Percentiles rank a stretch among this genome's conserved stretches.
phyloP scores from a whole-genome alignment of 2,329 filamentous ascomycete species.

The Aurifilum marmelostoma region DNA sequence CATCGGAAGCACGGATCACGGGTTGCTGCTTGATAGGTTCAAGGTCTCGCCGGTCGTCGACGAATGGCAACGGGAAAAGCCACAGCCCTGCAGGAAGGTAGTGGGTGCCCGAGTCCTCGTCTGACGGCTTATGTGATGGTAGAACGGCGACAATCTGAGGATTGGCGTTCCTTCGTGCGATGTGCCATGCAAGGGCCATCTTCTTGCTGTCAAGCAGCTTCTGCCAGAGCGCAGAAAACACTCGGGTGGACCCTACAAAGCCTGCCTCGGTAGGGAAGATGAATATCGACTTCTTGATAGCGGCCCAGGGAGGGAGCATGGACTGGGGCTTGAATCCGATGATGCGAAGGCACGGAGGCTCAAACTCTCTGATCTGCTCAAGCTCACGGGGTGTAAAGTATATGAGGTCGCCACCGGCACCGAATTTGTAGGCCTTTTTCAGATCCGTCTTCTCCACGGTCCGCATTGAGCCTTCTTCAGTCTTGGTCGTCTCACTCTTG shows the following conservation, averaged over 20 bases:
- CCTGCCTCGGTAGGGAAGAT: conserved; percentile 93
- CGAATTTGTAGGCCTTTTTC: conserved; percentile 94
- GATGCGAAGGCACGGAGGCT: conserved; percentile 80
- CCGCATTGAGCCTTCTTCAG: conserved; percentile 77
- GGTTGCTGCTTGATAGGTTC: conserved; percentile 56
- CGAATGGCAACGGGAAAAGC: conserved; percentile 85
- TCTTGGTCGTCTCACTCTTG: conserved; percentile 70
- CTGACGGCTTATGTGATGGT: conserved; percentile 68
- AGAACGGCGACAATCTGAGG: conserved; percentile 82
- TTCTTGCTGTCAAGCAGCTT: conserved; percentile 81
- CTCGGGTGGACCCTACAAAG: conserved; percentile 86
- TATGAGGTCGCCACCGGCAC: conserved; percentile 86
- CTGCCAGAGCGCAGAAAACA: conserved; percentile 88
- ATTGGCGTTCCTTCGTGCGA: conserved; percentile 77
- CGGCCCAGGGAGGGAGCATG: conserved; percentile 79
- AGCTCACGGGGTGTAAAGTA: conserved; percentile 86
- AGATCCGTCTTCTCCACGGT: conserved; percentile 80
- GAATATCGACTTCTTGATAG: conserved; percentile 83
- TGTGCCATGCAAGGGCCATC: conserved; percentile 86
- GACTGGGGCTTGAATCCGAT: conserved; percentile 89
- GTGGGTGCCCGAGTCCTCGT: conserved; percentile 68
- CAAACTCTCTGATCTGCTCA: conserved; percentile 76
- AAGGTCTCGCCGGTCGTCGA: conserved; percentile 83
- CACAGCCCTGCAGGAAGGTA: conserved; percentile 82
- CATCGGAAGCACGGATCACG: conserved; percentile 60